Base-by-base conservation (phyloP, 2,329 filamentous ascomycete genomes). In the Nothophaeocryptopus gaeumannii region DNA sequence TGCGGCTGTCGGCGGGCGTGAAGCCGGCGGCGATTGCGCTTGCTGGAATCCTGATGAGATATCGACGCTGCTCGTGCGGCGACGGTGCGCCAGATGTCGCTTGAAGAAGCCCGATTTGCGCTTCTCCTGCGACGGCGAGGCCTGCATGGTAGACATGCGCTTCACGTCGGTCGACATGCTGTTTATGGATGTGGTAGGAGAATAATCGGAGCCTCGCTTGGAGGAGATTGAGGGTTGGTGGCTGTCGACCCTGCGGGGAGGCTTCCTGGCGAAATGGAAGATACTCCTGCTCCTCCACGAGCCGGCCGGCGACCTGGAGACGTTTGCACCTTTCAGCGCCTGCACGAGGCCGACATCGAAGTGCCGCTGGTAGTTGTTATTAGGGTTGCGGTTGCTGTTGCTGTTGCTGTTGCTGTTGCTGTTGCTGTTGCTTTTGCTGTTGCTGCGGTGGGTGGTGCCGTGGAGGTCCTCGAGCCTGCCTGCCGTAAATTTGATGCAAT, bases 91-190 rank as follows among this genome's bases (percentile, higher is more conserved):
- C 31, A n/a, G 29, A 14, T 42, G 10, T 32, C 57, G 55, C 31
- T 39, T 49, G 32, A 60, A 52, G 47, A 60, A 58, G 20, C 49
- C 46, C 34, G 48, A 45, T 37, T 39, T 42, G 45, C 50, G 50
- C 45, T 61, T 61, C 45, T 56, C 54, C 10, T 53, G 48, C 43
- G 43, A 49, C 12, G 56, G 52, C 36, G 50, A 50, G 13, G 45
- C 26, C 16, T 46, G 42, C 49, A 58, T 54, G 30, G 37, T 50
- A n/a, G 53, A 49, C 14, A 42, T 33, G 37, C 44, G 49, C 29
- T 50, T 53, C 51, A 55, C 48, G 48, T 51, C 51, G 31, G 48
- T 42, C 48, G 44, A 45, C 39, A 47, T 53, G 52, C 51, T 55
- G 34, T 40, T 34, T 42, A 36, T 49, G 7, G 53, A 52, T 29